A percentile compares a stretch with the other conserved stretches of the same genome.
Conservation (phyloP, 495 filamentous ascomycete species). For the Penicillium waksmanii region DNA sequence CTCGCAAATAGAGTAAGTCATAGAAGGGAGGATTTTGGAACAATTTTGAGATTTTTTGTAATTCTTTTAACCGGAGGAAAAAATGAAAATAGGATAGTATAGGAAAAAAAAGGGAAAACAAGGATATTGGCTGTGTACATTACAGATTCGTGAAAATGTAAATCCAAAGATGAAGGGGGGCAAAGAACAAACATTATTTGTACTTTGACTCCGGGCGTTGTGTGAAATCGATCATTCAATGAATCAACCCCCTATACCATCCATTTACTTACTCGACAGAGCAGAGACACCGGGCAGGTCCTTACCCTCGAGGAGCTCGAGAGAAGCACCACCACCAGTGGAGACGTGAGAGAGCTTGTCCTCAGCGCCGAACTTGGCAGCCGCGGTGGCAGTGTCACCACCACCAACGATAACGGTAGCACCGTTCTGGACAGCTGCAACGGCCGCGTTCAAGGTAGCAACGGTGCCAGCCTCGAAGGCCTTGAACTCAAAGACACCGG, state of each 20-base stretch:
- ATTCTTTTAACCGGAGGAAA: constrained; percentile 17
- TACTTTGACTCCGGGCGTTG: background rate
- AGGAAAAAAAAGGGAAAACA: constrained; percentile 1
- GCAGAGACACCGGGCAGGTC: constrained; percentile 91
- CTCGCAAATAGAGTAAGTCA: background rate
- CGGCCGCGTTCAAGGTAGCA: constrained; percentile 83
- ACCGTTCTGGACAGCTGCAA: constrained; percentile 74
- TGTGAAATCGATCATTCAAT: too few species aligned
- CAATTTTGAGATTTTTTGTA: constrained; percentile 12
- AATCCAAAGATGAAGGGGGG: background rate
- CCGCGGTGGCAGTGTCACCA: constrained; percentile 96
- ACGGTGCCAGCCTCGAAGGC: constrained; percentile 91
- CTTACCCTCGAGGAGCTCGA: constrained; percentile 97
- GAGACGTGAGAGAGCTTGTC: constrained; percentile 97
- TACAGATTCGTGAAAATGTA: constrained; percentile 36
- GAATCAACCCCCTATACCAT: background rate
- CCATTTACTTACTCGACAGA: constrained; percentile 82
- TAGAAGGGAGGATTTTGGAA: constrained; percentile 2
- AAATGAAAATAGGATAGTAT: background rate
- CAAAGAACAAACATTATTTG: background rate
- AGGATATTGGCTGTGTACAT: constrained; percentile 33
- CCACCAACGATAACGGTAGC: constrained; percentile 98
- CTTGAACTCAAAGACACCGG: constrained; percentile 97
- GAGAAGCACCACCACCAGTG: constrained; percentile 91
- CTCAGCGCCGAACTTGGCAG: constrained; percentile 95